phyloP scores from a whole-genome alignment of 2,329 filamentous ascomycete species.

The Alternaria ventricosa region DNA sequence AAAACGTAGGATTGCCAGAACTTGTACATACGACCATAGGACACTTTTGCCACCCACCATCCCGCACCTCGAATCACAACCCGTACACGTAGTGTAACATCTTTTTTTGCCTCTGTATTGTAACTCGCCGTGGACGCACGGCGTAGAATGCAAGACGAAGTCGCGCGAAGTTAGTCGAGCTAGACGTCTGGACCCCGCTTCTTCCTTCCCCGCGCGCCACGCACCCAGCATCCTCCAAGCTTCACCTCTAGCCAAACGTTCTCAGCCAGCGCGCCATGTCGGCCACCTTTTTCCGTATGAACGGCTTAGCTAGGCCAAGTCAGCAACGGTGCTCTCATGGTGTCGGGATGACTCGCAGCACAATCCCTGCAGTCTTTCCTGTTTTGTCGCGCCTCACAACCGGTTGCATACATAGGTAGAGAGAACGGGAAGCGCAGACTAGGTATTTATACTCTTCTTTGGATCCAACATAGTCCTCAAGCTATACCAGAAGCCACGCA shows the following conservation, averaged over 20 bases:
- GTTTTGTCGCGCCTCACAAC: not conserved
- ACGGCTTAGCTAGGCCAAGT: not conserved
- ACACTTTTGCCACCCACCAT: not conserved
- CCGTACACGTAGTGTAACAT: no score
- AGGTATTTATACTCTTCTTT: not conserved
- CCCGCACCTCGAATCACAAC: no score
- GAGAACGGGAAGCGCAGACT: not conserved
- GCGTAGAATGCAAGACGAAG: not conserved
- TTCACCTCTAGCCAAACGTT: not conserved
- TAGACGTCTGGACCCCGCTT: not conserved
- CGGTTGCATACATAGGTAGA: not conserved
- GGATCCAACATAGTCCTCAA: not conserved
- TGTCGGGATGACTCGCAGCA: constrained; percentile 2
- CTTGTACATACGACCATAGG: no score
- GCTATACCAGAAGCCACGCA: not conserved
- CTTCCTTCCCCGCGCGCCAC: not conserved
- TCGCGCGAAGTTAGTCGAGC: not conserved
- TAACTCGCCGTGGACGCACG: rapidly evolving
- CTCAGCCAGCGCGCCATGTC: not conserved
- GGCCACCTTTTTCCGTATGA: not conserved
- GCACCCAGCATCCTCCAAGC: not conserved
- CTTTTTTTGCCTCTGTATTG: not conserved
- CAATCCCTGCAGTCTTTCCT: constrained; percentile 1
- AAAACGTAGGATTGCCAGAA: no score
- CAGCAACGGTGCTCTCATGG: not conserved